Evolutionary conservation across 2,329 filamentous ascomycete species (phyloP), one percentile per base, ranked within the genome.

Genomic region (Cadophora malorum): DNA sequence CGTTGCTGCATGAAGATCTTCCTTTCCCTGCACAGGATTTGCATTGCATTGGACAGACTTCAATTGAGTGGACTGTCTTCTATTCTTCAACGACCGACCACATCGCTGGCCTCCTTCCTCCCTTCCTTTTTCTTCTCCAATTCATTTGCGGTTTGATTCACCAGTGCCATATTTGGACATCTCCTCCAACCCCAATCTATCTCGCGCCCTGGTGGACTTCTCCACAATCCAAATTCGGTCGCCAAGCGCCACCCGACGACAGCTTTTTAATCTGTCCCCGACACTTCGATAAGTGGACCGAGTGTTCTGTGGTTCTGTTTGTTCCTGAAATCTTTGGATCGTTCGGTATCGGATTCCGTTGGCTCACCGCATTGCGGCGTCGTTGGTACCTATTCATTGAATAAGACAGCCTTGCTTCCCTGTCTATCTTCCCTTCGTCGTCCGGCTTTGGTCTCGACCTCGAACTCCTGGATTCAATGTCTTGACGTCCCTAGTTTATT

Each of bases 401-500:
- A 45, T 25, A 59, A 59, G 35, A 41, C 56, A 9, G 35, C 56
- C 19, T 59, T 19, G 41, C 38, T 8, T 59, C 9, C 45, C 35
- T 33, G 25, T 33, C 45, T 50, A 5, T 47, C 23, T 23, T 53
- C 47, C 50, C 47, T 35, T 66, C 47, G 52, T 58, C 35, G 63
- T 31, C 63, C 52, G 33, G 52, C 35, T 64, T 47, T 56, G 62
- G 25, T 62, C 28, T 33, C 12, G 50, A 49, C 52, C 16, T 59
- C 53, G 53, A 53, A 31, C 35, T 47, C 19, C 21, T 55, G 19
- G 53, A 63, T 63, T 67, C 68, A 65, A 73, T 73, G 71, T 72
- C 69, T 74, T 70, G 64, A 73, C 66, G 56, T 64, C 63, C 56
- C 56, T 25, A 61, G 58, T 63, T 61, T 35, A 33, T 66, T 64